phyloP scores from a whole-genome alignment of 768 basidiomycete species.

The Suillus tomentosus region DNA sequence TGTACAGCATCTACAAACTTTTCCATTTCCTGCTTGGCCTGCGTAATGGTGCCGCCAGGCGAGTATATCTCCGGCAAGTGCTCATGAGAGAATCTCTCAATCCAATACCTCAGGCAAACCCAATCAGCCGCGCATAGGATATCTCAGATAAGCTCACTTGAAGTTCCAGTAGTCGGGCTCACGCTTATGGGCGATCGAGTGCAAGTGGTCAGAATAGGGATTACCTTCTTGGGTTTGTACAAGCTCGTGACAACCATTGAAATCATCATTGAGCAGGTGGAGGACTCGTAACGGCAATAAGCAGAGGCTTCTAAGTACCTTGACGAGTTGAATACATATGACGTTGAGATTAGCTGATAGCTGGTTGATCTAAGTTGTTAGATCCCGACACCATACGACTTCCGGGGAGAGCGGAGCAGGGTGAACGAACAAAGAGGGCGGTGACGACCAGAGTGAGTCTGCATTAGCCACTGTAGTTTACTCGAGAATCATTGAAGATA shows the following conservation, averaged over 20 bases:
- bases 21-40: slow-evolving; percentile 14
- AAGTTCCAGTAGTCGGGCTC: slow-evolving; percentile 26
- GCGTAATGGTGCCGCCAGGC: slow-evolving; percentile 14
- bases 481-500: background rate
- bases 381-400: slow-evolving; percentile 19
- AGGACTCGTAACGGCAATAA: slow-evolving; percentile 12
- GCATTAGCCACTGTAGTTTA: background rate
- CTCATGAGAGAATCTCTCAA: slow-evolving; percentile 19
- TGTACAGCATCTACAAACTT: slow-evolving; percentile 17
- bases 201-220: slow-evolving; percentile 24
- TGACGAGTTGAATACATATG: background rate
- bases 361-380: slow-evolving; percentile 23
- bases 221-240: slow-evolving; percentile 23
- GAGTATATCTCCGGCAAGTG: slow-evolving; percentile 22
- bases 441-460: slow-evolving; percentile 15
- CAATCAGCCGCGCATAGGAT: background rate
- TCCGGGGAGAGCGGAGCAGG: slow-evolving; percentile 18
- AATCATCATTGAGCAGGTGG: slow-evolving; percentile 25
- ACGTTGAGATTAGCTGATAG: slow-evolving; percentile 19
- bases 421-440: slow-evolving; percentile 20
- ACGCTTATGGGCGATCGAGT: slow-evolving; percentile 26
- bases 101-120: slow-evolving; percentile 18
- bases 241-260: slow-evolving; percentile 22
- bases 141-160: slow-evolving; percentile 13
- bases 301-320: background rate